Evolutionary conservation across 1,139 yeast genomes (phyloP).

Genomic region (Schizosaccharomyces versatilis): DNA sequence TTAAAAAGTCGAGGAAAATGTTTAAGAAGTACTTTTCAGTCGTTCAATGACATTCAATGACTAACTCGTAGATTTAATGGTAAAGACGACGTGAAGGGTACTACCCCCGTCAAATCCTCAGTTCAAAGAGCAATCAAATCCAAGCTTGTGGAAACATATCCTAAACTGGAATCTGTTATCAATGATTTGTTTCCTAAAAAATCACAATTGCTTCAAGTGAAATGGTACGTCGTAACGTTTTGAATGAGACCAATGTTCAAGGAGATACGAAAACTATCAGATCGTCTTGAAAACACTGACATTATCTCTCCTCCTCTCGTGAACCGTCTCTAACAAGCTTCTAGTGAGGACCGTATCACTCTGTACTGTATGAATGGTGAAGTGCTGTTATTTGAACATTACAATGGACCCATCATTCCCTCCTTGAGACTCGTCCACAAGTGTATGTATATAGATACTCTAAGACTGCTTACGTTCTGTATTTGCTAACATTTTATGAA

Average conservation of each 20-base stretch:
- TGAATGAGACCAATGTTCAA: background rate
- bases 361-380: slow-evolving; percentile 54
- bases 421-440: slow-evolving; percentile 57
- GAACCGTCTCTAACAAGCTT: background rate
- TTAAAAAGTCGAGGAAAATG: too few relatives aligned
- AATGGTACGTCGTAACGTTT: slow-evolving; percentile 25
- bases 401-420: slow-evolving; percentile 59
- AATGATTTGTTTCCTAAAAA: slow-evolving; percentile 80
- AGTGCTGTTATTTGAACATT: slow-evolving; percentile 60
- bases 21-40: too few relatives aligned
- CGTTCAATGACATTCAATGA: too few relatives aligned
- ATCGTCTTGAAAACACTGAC: too few relatives aligned
- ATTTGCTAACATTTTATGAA: background rate
- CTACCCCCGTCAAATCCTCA: slow-evolving; percentile 79
- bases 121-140: slow-evolving; percentile 67
- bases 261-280: too few relatives aligned
- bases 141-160: slow-evolving; percentile 51
- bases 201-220: slow-evolving; percentile 57
- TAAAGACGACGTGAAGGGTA: slow-evolving; percentile 69
- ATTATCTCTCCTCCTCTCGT: background rate
- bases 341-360: slow-evolving; percentile 55
- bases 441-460: slow-evolving; percentile 18
- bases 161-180: slow-evolving; percentile 45
- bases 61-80: slow-evolving; percentile 23
- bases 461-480: background rate